Base-by-base conservation (phyloP, 495 filamentous ascomycete genomes). In the Neurospora sp. region DNA sequence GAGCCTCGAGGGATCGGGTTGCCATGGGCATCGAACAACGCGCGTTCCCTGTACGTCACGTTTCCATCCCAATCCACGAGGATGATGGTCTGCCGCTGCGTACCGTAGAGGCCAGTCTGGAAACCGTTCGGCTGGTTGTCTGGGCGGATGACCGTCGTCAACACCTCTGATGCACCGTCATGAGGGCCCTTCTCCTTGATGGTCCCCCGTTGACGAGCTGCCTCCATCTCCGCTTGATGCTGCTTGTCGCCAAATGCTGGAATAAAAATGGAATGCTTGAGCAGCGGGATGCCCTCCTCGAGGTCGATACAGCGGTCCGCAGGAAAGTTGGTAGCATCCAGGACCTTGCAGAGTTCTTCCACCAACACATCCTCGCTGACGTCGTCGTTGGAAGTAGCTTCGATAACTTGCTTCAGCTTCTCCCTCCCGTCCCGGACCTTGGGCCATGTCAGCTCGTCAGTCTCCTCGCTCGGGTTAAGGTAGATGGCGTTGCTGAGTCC, bases 401-500 rank as follows among this genome's bases (percentile, higher is more conserved):
- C 72, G 22, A 89, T 79, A 3, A 77, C 76, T 40, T 82, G 77
- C 38, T 80, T 72, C 12, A 89, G 76, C 69, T 86, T 77, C 41
- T 85, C 78, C 69, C 82, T 83, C 44, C 89, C 89, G 20, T 84
- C 78, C 39, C 82, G 82, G 41, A 99, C 90, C 80, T 99, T 99
- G 20, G 90, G 91, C 94, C 94, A 98, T 5, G 84, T 83, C 9
- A 76, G 1, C 5, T 72, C 70, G 20, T 71, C 22, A 68, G 35
- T 27, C 53, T 74, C 77, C 9, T 74, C 41, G 37, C 53, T 74
- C 14, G 88, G 87, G 74, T 93, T 89, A 44, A 86, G 86, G 75
- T 93, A 93, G 38, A 86, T 86, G 39, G 94, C 92, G 78, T 99
- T 99, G 83, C 93, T 97, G 59, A 99, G 86, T 4, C 91, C 96